Evolutionary conservation across 176 grass and related monocot species (phyloP).

Genomic region (Cenchrus americanus): DNA sequence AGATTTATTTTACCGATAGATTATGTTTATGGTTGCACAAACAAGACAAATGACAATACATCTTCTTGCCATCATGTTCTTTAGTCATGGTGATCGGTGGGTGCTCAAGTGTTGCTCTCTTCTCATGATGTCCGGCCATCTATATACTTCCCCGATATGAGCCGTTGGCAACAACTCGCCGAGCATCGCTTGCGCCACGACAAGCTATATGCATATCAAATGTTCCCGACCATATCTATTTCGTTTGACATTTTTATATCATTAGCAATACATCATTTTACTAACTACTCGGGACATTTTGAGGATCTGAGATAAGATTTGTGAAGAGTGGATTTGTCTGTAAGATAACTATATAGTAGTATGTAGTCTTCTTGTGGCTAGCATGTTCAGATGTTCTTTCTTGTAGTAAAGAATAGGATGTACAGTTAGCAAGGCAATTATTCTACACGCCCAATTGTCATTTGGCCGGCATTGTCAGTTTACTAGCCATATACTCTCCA

Average conservation of each 20-base stretch:
- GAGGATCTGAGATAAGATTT: conserved; percentile 40
- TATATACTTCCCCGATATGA: not conserved
- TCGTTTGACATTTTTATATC: not conserved
- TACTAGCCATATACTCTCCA: not conserved
- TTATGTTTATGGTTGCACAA: no score
- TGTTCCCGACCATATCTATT: conserved; percentile 2
- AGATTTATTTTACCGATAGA: no score
- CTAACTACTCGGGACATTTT: conserved; percentile 4
- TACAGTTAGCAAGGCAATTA: conserved; percentile 44
- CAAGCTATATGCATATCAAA: not conserved
- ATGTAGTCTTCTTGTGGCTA: conserved; percentile 55
- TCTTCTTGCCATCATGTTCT: not conserved
- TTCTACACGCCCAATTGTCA: conserved; percentile 45
- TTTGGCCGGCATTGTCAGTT: conserved; percentile 39
- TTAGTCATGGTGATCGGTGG: not conserved
- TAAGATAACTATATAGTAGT: conserved; percentile 33
- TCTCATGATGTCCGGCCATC: not conserved
- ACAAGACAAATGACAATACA: no score
- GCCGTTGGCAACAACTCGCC: conserved; percentile 6
- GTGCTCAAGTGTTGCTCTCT: not conserved
- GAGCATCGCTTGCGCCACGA: not conserved
- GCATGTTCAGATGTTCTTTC: conserved; percentile 62
- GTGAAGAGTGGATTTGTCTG: no score
- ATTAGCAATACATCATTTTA: not conserved
- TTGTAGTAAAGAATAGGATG: conserved; percentile 41